These are phyloP conservation scores for Antitrichia curtipendula DNA, from an alignment of 225 moss, liverwort and hornwort species.

Conservation along the genomic window DNA sequence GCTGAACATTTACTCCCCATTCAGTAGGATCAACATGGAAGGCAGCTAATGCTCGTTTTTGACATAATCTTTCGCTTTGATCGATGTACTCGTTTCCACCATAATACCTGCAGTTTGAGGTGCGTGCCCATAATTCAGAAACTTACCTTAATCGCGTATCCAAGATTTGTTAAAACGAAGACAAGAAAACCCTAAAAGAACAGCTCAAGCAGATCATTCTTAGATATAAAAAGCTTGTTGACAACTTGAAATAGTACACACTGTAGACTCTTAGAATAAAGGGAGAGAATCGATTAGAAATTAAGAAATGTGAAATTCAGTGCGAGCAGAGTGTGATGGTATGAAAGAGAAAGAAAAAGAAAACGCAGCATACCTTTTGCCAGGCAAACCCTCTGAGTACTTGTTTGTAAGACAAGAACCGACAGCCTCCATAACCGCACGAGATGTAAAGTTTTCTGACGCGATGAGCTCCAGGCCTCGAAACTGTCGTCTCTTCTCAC, in stretches of 20 bases:
- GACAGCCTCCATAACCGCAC: conserved; percentile 91
- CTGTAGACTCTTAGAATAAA: not conserved
- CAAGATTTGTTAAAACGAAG: not conserved
- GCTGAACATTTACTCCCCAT: conserved; percentile 93
- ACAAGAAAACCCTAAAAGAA: not conserved
- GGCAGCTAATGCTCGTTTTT: conserved; percentile 64
- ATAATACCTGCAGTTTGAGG: conserved; percentile 43
- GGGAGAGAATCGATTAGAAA: not conserved
- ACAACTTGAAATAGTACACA: not conserved
- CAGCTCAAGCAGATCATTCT: not conserved
- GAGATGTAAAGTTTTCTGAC: conserved; percentile 82
- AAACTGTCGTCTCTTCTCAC: conserved; percentile 74
- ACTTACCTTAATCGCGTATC: not conserved
- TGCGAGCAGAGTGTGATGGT: not conserved
- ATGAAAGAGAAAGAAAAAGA: not conserved
- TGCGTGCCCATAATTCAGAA: not conserved
- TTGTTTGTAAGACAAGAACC: conserved; percentile 93
- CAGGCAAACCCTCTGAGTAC: conserved; percentile 86
- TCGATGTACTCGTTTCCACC: conserved; percentile 86
- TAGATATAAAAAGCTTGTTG: not conserved
- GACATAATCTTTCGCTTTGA: conserved; percentile 67
- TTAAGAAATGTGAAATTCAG: not conserved
- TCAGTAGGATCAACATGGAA: conserved; percentile 44
- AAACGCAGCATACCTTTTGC: conserved; percentile 35
- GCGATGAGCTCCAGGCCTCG: conserved; percentile 75